phyloP scores from a whole-genome alignment of 1,139 yeast genomes.

The Casaregolazyma lundiana region DNA sequence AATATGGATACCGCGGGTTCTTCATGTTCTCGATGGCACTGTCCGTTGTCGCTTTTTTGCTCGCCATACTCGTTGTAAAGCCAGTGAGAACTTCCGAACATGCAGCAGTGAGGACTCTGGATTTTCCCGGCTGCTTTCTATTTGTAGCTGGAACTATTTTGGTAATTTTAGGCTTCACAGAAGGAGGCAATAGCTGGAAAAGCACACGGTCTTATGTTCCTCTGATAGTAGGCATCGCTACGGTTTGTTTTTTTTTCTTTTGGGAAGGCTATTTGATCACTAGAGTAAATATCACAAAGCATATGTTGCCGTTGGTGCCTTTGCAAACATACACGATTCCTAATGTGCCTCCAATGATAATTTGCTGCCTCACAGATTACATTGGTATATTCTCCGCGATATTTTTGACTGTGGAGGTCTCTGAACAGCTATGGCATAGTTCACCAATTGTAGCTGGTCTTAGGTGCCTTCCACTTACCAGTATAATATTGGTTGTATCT shows the following conservation, averaged over 20 bases:
- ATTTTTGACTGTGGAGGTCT: not conserved
- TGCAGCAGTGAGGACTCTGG: conserved; percentile 1
- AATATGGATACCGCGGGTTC: conserved; percentile 4
- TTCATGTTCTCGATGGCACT: conserved; percentile 2
- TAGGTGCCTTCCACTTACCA: not conserved
- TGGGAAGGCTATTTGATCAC: conserved; percentile 2
- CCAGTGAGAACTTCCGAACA: not conserved
- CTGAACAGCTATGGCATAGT: not conserved
- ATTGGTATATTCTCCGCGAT: conserved; percentile 1
- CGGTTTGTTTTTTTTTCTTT: not conserved
- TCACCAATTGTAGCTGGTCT: conserved; percentile 5
- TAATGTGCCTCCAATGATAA: conserved; percentile 2
- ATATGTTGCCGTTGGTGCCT: conserved; percentile 7
- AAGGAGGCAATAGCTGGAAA: conserved; percentile 5
- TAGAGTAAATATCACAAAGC: not conserved
- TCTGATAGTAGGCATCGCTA: not conserved
- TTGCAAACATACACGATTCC: not conserved
- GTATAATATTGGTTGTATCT: not conserved
- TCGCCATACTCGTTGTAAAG: conserved; percentile 1
- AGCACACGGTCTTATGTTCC: conserved; percentile 3
- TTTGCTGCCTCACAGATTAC: not conserved
- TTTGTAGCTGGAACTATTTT: conserved; percentile 2
- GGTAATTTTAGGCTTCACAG: conserved; percentile 5
- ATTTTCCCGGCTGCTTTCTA: conserved; percentile 6
- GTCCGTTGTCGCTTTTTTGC: not conserved